phyloP scores from a whole-genome alignment of 1,139 yeast species.

The Pichia sp. region DNA sequence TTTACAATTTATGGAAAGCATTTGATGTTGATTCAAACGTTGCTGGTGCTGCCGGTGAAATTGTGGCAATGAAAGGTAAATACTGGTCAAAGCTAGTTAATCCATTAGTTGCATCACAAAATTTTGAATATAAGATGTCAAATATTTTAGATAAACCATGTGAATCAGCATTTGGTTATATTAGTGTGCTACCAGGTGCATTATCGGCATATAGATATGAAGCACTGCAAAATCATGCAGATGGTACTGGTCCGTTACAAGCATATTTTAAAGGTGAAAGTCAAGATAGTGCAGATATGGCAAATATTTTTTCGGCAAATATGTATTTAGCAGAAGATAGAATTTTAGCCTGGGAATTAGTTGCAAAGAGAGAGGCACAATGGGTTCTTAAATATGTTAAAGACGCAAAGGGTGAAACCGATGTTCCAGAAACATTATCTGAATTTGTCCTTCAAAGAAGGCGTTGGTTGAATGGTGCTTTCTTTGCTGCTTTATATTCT shows the following conservation, averaged over 20 bases:
- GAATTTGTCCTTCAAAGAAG: constrained; percentile 94
- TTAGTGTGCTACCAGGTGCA: constrained; percentile 93
- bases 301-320: constrained; percentile 88
- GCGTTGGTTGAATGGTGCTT: constrained; percentile 97
- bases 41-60: constrained; percentile 98
- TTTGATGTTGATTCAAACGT: constrained; percentile 93
- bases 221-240: constrained; percentile 77
- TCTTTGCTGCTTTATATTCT: constrained; percentile 90
- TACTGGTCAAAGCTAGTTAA: constrained; percentile 73
- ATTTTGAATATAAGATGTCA: constrained; percentile 94
- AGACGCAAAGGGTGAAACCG: constrained; percentile 94
- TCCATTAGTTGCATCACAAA: constrained; percentile 93
- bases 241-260: constrained; percentile 87
- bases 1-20: constrained; percentile 93
- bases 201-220: constrained; percentile 88
- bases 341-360: constrained; percentile 93
- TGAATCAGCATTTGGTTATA: constrained; percentile 89
- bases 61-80: constrained; percentile 87
- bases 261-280: constrained; percentile 86
- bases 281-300: constrained; percentile 39
- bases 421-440: constrained; percentile 86
- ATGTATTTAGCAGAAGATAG: constrained; percentile 98
- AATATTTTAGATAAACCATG: constrained; percentile 92
- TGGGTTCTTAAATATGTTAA: constrained; percentile 94
- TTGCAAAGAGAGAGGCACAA: constrained; percentile 76